Percentiles rank a stretch among this genome's conserved stretches.
Evolutionary conservation across 306 rosid genomes (phyloP).

Genomic region (Trichosanthes truncata): DNA sequence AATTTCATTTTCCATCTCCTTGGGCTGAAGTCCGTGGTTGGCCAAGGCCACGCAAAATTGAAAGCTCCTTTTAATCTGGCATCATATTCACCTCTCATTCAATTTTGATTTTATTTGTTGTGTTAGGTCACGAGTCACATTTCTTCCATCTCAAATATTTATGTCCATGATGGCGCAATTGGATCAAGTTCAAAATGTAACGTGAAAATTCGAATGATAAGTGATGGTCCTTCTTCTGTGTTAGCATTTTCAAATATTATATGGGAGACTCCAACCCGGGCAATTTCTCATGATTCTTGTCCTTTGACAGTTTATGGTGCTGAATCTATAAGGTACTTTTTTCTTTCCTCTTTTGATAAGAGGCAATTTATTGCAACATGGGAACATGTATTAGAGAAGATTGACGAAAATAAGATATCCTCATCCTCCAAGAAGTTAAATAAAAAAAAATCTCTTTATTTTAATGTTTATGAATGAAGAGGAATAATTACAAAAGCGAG

Average conservation of each 20-base stretch:
- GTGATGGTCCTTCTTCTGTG: constrained; percentile 34
- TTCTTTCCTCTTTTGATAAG: background rate
- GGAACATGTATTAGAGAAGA: background rate
- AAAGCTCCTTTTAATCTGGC: background rate
- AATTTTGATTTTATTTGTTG: background rate
- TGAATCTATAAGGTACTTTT: constrained; percentile 23
- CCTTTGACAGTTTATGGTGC: constrained; percentile 37
- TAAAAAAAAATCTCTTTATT: background rate
- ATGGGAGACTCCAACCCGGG: constrained; percentile 21
- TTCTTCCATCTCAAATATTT: constrained; percentile 30
- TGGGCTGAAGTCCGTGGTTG: background rate
- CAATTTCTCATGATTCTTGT: constrained; percentile 43
- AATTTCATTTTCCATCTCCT: background rate
- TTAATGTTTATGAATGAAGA: background rate
- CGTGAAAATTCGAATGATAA: constrained; percentile 35
- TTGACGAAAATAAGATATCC: background rate
- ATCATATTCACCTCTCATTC: background rate
- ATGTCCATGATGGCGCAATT: constrained; percentile 43
- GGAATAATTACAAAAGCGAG: background rate
- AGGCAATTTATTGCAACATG: background rate
- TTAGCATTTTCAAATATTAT: constrained; percentile 34
- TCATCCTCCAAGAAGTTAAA: background rate
- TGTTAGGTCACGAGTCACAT: constrained; percentile 33
- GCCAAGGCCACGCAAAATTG: background rate
- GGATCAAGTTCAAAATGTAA: constrained; percentile 27